Evolutionary conservation across 345 rosid genomes (phyloP).

Genomic region (Citrus medica): DNA sequence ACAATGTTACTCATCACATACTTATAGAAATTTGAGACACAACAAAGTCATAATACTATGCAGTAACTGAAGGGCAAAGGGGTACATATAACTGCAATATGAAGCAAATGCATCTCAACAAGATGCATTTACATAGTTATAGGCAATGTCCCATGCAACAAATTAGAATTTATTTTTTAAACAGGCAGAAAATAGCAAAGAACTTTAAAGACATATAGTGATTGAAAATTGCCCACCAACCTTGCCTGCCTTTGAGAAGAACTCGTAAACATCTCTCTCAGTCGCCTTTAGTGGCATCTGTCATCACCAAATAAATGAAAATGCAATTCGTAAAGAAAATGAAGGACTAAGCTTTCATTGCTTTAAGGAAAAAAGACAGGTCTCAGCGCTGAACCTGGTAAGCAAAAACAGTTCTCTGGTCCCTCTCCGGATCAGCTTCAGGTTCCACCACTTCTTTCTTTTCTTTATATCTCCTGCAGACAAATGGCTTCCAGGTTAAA

Average conservation of each 20-base stretch:
- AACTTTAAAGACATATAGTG: not conserved
- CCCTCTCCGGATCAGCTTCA: slow-evolving; percentile 96
- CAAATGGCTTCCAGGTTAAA: not conserved
- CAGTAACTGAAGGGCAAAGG: slow-evolving; percentile 23
- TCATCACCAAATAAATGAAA: slow-evolving; percentile 19
- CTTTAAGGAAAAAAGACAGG: not conserved
- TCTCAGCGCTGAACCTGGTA: slow-evolving; percentile 57
- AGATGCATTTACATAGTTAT: slow-evolving; percentile 10
- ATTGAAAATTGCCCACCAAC: slow-evolving; percentile 32
- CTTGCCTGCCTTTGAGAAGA: slow-evolving; percentile 95
- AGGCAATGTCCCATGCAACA: slow-evolving; percentile 8
- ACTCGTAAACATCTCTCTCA: slow-evolving; percentile 91
- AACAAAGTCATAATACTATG: slow-evolving; percentile 27
- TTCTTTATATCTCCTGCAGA: slow-evolving; percentile 66
- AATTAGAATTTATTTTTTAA: not conserved
- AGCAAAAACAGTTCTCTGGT: slow-evolving; percentile 94
- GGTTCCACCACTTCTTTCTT: slow-evolving; percentile 77
- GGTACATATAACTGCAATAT: slow-evolving; percentile 16
- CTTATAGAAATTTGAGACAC: slow-evolving; percentile 26
- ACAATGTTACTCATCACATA: slow-evolving; percentile 22
- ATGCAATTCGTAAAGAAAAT: not conserved
- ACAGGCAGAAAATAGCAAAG: not conserved
- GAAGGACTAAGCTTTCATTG: not conserved
- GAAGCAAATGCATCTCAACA: slow-evolving; percentile 20
- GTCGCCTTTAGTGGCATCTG: slow-evolving; percentile 96